phyloP scores from a whole-genome alignment of 352 stramenopile genomes.

The Phytopythium ostracodes region DNA sequence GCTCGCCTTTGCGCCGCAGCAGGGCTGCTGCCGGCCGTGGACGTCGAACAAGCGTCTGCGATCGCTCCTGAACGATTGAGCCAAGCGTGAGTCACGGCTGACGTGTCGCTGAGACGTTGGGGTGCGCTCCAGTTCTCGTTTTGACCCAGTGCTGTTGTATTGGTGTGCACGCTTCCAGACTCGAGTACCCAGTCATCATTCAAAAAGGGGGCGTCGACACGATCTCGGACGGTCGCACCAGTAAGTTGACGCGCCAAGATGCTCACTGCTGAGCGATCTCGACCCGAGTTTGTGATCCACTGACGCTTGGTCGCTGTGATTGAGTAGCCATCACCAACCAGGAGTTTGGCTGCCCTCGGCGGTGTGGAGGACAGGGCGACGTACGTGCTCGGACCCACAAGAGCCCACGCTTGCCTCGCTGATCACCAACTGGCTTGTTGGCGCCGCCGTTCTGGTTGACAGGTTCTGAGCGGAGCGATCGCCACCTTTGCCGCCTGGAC shows the following conservation, averaged over 20 bases:
- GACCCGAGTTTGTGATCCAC: background rate
- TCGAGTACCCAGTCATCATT: constrained; percentile 80
- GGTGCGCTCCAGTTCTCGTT: background rate
- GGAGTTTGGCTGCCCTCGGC: constrained; percentile 69
- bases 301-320: background rate
- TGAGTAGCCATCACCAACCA: constrained; percentile 47
- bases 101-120: background rate
- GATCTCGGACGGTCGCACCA: constrained; percentile 70
- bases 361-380: constrained; percentile 91
- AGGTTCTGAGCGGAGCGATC: constrained; percentile 82
- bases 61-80: constrained; percentile 52
- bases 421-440: background rate
- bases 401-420: background rate
- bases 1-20: constrained; percentile 58
- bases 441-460: background rate
- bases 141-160: background rate
- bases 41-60: constrained; percentile 41
- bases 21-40: constrained; percentile 33
- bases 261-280: background rate
- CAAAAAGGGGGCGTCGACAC: constrained; percentile 81
- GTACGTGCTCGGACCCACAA: constrained; percentile 27
- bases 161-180: constrained; percentile 18
- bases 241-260: constrained; percentile 19
- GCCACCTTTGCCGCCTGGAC: constrained; percentile 79
- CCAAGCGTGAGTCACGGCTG: constrained; percentile 36